Evolutionary conservation across 768 basidiomycete species (phyloP).

Genomic region (Russula sp.): DNA sequence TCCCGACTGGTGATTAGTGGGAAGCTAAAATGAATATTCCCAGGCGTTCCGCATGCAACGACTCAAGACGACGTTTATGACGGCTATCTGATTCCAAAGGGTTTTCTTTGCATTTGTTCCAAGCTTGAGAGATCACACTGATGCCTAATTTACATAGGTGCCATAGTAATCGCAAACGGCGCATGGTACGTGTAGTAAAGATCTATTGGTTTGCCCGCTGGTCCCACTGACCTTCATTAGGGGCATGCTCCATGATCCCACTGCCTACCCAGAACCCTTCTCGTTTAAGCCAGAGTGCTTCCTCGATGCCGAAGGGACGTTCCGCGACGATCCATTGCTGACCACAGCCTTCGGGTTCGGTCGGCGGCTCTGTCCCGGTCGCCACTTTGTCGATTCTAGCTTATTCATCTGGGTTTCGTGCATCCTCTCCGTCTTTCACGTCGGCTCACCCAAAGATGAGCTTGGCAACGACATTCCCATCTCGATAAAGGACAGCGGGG

Average conservation of each 20-base stretch:
- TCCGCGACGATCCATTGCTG: constrained; percentile 27
- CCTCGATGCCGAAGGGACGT: constrained; percentile 21
- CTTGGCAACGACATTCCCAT: background rate
- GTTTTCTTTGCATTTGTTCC: constrained; percentile 22
- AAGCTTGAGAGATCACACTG: background rate
- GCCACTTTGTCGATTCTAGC: constrained; percentile 20
- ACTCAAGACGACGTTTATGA: constrained; percentile 52
- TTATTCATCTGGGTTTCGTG: constrained; percentile 12
- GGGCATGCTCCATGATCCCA: constrained; percentile 20
- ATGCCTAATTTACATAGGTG: background rate
- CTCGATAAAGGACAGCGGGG: background rate
- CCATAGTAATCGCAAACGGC: constrained; percentile 8
- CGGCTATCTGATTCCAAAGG: constrained; percentile 50
- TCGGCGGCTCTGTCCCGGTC: constrained; percentile 21
- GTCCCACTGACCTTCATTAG: background rate
- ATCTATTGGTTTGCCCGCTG: background rate
- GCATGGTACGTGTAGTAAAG: background rate
- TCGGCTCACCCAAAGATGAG: background rate
- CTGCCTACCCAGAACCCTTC: constrained; percentile 22
- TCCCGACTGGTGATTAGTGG: background rate
- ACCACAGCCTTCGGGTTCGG: constrained; percentile 23
- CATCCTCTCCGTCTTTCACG: constrained; percentile 1
- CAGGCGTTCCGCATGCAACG: constrained; percentile 50
- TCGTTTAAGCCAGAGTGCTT: constrained; percentile 24
- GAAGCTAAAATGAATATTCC: background rate